Evolutionary conservation across 1,139 yeast genomes (phyloP).

Genomic region (Zhuliangozyma blackwelliae): DNA sequence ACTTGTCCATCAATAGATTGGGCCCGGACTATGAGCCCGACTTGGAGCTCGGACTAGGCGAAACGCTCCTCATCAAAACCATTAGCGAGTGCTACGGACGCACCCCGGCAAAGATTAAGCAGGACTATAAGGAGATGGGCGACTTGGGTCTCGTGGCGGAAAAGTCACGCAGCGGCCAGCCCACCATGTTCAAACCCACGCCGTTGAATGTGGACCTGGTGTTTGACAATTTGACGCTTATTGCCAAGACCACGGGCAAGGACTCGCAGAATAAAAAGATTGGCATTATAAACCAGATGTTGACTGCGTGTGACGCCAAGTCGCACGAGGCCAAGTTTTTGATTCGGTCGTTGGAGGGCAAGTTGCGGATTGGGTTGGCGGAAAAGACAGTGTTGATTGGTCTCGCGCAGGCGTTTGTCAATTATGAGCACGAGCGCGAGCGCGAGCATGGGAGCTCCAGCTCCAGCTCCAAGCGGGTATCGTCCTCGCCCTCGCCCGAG

Average conservation of each 20-base stretch:
- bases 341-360: conserved; percentile 88
- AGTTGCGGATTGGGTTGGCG: conserved; percentile 87
- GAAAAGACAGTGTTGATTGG: conserved; percentile 86
- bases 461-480: neutral
- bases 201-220: conserved; percentile 72
- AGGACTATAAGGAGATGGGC: conserved; percentile 74
- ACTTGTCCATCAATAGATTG: conserved; percentile 77
- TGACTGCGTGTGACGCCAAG: conserved; percentile 80
- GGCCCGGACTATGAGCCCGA: conserved; percentile 96
- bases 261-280: conserved; percentile 79
- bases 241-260: conserved; percentile 78
- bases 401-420: conserved; percentile 76
- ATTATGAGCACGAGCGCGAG: conserved; percentile 55
- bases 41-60: conserved; percentile 89
- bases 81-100: conserved; percentile 89
- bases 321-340: conserved; percentile 77
- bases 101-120: conserved; percentile 61
- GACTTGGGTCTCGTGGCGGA: conserved; percentile 91
- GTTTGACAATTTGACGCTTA: conserved; percentile 66
- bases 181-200: conserved; percentile 90
- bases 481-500: conserved; percentile 39
- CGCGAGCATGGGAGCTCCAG: neutral
- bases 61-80: conserved; percentile 80
- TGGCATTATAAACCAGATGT: conserved; percentile 70
- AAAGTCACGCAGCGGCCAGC: conserved; percentile 76